Evolutionary conservation across 345 rosid species (phyloP).

Genomic region (Leavenworthia alabamica): DNA sequence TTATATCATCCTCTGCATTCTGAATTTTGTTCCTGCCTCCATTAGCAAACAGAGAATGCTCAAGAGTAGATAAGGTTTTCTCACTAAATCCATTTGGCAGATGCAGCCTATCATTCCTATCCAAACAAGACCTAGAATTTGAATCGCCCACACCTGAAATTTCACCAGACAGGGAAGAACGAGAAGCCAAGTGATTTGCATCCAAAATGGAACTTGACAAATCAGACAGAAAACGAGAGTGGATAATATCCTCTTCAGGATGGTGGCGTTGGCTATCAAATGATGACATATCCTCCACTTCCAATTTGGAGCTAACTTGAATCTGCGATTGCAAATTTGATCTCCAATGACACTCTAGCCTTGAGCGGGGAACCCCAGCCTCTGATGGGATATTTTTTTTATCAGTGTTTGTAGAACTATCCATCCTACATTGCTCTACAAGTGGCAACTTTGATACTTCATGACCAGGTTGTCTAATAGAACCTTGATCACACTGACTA

Average conservation of each 20-base stretch:
- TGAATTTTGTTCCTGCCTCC: slow-evolving; percentile 33
- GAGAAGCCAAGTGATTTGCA: slow-evolving; percentile 42
- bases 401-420: slow-evolving; percentile 21
- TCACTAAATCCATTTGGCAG: slow-evolving; percentile 48
- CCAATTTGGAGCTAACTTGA: slow-evolving; percentile 23
- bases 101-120: slow-evolving; percentile 34
- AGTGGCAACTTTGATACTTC: slow-evolving; percentile 32
- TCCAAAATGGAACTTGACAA: slow-evolving; percentile 37
- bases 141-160: slow-evolving; percentile 20
- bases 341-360: slow-evolving; percentile 38
- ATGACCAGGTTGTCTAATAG: slow-evolving; percentile 36
- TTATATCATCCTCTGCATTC: slow-evolving; percentile 48
- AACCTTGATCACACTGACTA: slow-evolving; percentile 37
- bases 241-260: slow-evolving; percentile 51
- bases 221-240: slow-evolving; percentile 35
- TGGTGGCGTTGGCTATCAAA: slow-evolving; percentile 55
- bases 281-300: slow-evolving; percentile 54
- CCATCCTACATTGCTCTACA: slow-evolving; percentile 32
- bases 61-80: slow-evolving; percentile 32
- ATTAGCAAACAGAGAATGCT: slow-evolving; percentile 35
- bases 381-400: slow-evolving; percentile 24
- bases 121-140: slow-evolving; percentile 32
- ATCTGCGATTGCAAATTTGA: slow-evolving; percentile 28
- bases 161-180: slow-evolving; percentile 37
- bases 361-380: slow-evolving; percentile 21